A percentile compares a stretch with the other conserved stretches of the same genome.
Conservation (phyloP, 495 filamentous ascomycete genomes). For the Barbatosphaeria neglecta region DNA sequence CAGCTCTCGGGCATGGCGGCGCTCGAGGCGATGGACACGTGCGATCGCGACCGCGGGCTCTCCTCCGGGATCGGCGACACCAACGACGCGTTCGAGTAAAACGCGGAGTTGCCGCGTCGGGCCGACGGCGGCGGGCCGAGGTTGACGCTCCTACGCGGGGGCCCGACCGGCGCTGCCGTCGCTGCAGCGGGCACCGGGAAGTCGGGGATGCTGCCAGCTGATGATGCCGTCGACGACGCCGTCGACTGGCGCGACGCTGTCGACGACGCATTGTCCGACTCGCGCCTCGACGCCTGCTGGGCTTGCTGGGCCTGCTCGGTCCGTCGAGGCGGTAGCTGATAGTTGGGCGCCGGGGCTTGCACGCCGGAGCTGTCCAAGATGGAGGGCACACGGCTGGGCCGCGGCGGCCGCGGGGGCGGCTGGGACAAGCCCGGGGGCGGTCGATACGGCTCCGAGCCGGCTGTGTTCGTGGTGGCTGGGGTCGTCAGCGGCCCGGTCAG, state of each 20-base stretch:
- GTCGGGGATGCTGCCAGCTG: conserved; percentile 53
- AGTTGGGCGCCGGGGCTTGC: conserved; percentile 38
- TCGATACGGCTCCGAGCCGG: conserved; percentile 29
- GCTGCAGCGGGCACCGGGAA: conserved; percentile 42
- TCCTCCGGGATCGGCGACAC: conserved; percentile 90
- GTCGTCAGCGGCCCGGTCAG: conserved; percentile 35
- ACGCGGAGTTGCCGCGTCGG: conserved; percentile 57
- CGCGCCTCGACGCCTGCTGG: conserved; percentile 5
- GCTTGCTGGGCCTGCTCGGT: neutral
- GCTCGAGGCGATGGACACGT: conserved; percentile 73
- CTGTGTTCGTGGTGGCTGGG: conserved; percentile 15
- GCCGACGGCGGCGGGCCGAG: conserved; percentile 56
- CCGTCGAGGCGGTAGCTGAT: conserved; percentile 28
- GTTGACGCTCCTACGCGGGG: conserved; percentile 41
- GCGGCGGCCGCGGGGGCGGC: conserved; percentile 56
- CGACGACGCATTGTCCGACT: conserved; percentile 14
- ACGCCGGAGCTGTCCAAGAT: conserved; percentile 37
- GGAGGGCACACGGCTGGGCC: conserved; percentile 48
- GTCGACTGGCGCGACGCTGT: conserved; percentile 36
- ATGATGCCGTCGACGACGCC: conserved; percentile 44
- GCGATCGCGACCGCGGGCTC: conserved; percentile 44
- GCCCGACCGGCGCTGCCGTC: conserved; percentile 14
- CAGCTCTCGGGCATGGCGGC: conserved; percentile 65
- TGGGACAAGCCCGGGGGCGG: conserved; percentile 40
- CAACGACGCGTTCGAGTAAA: conserved; percentile 60